phyloP scores from a whole-genome alignment of 129 eudicot species.

The Mikania micrantha region DNA sequence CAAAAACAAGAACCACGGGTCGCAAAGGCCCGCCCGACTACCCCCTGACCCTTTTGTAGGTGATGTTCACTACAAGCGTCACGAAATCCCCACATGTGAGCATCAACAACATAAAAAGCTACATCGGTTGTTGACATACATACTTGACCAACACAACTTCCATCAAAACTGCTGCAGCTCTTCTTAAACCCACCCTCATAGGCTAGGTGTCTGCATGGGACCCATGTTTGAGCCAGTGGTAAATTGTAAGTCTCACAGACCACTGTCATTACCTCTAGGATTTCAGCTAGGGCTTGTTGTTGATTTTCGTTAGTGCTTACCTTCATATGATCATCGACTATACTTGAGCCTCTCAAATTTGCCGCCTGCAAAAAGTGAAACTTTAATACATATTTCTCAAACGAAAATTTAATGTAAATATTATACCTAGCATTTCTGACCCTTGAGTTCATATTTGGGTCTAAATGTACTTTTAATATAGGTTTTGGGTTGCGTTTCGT shows the following conservation, averaged over 20 bases:
- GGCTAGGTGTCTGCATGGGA: constrained; percentile 89
- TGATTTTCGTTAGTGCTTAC: constrained; percentile 91
- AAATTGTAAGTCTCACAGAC: constrained; percentile 73
- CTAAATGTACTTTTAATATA: too few relatives aligned
- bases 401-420: background rate
- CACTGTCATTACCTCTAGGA: constrained; percentile 66
- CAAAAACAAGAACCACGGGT: constrained; percentile 63
- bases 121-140: constrained; percentile 97
- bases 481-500: too few relatives aligned
- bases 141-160: constrained; percentile 89
- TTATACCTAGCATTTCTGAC: too few relatives aligned
- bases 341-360: constrained; percentile 81
- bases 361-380: constrained; percentile 83
- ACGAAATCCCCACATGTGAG: constrained; percentile 88
- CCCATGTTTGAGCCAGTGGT: constrained; percentile 94
- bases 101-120: constrained; percentile 72
- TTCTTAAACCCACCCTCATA: constrained; percentile 86
- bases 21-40: constrained; percentile 69
- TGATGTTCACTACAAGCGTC: constrained; percentile 92
- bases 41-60: constrained; percentile 90
- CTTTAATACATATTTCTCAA: constrained; percentile 27
- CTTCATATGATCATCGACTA: too few relatives aligned
- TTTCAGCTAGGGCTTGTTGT: constrained; percentile 76
- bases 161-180: constrained; percentile 88
- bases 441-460: too few relatives aligned